phyloP scores from a whole-genome alignment of 148 eudicot species.

The Amaranthus hypochondriacus region DNA sequence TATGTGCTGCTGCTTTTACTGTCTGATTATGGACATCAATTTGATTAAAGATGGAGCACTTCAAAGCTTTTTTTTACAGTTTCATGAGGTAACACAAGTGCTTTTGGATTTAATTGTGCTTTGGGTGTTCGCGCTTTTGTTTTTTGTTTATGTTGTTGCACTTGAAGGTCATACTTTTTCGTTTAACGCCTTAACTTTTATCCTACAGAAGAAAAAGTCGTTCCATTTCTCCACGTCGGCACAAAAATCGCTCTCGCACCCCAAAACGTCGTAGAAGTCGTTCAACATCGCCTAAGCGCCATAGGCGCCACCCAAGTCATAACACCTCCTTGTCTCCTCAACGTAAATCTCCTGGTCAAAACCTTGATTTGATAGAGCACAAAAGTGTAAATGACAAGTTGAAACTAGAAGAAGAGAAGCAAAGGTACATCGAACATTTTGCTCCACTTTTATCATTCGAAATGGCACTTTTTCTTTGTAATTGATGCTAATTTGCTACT shows the following conservation, averaged over 20 bases:
- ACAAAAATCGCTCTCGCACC: conserved; percentile 61
- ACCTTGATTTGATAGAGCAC: conserved; percentile 49
- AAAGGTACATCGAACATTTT: conserved; percentile 47
- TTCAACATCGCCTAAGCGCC: conserved; percentile 55
- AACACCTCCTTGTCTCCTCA: conserved; percentile 52
- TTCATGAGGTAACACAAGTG: conserved; percentile 70
- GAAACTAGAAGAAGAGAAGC: conserved; percentile 80
- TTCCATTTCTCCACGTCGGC: conserved; percentile 61
- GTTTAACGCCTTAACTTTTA: conserved; percentile 28
- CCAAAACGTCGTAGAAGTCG: conserved; percentile 67
- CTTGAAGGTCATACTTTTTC: conserved; percentile 2
- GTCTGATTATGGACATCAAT: conserved; percentile 63
- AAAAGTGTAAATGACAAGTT: conserved; percentile 62
- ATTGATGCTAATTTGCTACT: background rate
- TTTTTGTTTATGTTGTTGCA: conserved; percentile 5
- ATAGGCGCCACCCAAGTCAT: conserved; percentile 55
- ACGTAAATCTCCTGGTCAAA: conserved; percentile 54
- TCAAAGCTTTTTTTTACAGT: conserved; percentile 61
- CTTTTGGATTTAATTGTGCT: conserved; percentile 33
- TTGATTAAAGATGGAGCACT: conserved; percentile 78
- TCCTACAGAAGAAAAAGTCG: conserved; percentile 81
- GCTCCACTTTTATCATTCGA: conserved; percentile 1
- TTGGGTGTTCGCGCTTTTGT: conserved; percentile 26
- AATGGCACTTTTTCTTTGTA: background rate
- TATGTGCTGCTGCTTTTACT: conserved; percentile 70